Evolutionary conservation across 2,329 filamentous ascomycete genomes (phyloP).

Genomic region (Cladosporium sp.): DNA sequence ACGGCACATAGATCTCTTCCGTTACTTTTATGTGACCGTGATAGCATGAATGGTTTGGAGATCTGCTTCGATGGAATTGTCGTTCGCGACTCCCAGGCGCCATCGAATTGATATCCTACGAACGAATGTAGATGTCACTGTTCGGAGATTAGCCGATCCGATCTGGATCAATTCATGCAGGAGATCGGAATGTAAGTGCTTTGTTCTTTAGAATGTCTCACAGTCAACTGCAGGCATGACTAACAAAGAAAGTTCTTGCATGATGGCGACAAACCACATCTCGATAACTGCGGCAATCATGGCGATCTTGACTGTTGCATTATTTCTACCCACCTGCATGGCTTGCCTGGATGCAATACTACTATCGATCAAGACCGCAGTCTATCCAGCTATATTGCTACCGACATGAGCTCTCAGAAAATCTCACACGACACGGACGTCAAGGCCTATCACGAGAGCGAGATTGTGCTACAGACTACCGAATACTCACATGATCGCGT

Average conservation of each 20-base stretch:
- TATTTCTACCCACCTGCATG: neutral
- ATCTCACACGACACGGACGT: neutral
- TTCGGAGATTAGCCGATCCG: neutral
- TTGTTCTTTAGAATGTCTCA: neutral
- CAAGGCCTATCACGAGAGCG: neutral
- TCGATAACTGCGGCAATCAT: neutral
- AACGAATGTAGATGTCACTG: neutral
- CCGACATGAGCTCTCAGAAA: neutral
- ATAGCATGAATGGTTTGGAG: neutral
- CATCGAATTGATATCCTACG: neutral
- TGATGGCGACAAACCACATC: neutral
- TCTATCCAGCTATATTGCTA: neutral
- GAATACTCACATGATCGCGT: neutral
- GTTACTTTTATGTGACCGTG: too few relatives aligned
- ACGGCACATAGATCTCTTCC: neutral
- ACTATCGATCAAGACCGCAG: neutral
- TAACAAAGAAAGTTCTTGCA: neutral
- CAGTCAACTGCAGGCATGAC: neutral
- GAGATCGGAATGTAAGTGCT: neutral
- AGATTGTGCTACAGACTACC: neutral
- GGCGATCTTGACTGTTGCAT: neutral
- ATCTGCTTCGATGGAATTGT: neutral
- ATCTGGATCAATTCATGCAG: neutral
- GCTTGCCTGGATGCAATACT: neutral
- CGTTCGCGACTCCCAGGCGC: neutral